Percentiles rank a stretch among this genome's conserved stretches.
Evolutionary conservation across 768 basidiomycete genomes (phyloP).

Genomic region (Tricholoma hemisulphureum): DNA sequence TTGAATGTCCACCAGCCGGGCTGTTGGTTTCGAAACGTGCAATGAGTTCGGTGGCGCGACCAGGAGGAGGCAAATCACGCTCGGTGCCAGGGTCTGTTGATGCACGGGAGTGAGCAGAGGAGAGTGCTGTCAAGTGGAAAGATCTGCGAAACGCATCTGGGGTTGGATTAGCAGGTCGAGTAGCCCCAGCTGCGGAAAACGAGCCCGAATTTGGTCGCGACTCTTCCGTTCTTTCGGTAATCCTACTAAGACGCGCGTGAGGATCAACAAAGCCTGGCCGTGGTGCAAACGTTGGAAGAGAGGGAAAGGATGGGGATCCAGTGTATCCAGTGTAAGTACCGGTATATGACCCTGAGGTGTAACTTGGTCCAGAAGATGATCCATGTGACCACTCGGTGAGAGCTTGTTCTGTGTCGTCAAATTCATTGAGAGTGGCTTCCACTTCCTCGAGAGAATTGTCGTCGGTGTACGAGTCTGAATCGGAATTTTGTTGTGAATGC

Average conservation of each 20-base stretch:
- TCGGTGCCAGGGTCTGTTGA: conserved; percentile 56
- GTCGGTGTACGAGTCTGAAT: conserved; percentile 45
- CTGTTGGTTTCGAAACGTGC: conserved; percentile 63
- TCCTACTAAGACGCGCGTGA: conserved; percentile 63
- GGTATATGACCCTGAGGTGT: conserved; percentile 41
- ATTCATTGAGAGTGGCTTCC: conserved; percentile 64
- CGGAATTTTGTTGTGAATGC: conserved; percentile 33
- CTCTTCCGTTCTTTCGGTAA: conserved; percentile 77
- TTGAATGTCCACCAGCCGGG: conserved; percentile 47
- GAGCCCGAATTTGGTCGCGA: conserved; percentile 56
- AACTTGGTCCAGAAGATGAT: conserved; percentile 40
- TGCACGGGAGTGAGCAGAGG: conserved; percentile 51
- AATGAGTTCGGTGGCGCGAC: conserved; percentile 68
- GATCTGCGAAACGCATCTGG: conserved; percentile 51
- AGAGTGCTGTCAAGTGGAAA: conserved; percentile 33
- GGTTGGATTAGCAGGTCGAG: conserved; percentile 40
- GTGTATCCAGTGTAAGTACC: conserved; percentile 37
- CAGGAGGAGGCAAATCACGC: conserved; percentile 46
- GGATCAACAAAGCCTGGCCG: conserved; percentile 38
- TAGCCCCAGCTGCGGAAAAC: conserved; percentile 29
- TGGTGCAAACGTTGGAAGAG: conserved; percentile 38
- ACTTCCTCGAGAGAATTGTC: conserved; percentile 69
- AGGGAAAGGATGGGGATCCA: conserved; percentile 47
- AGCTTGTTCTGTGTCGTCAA: conserved; percentile 63
- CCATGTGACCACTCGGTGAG: conserved; percentile 65